These are phyloP conservation scores for Sugiyamaella neomexicana DNA, from an alignment of 1,139 yeast genomes.

Conservation along the genomic window DNA sequence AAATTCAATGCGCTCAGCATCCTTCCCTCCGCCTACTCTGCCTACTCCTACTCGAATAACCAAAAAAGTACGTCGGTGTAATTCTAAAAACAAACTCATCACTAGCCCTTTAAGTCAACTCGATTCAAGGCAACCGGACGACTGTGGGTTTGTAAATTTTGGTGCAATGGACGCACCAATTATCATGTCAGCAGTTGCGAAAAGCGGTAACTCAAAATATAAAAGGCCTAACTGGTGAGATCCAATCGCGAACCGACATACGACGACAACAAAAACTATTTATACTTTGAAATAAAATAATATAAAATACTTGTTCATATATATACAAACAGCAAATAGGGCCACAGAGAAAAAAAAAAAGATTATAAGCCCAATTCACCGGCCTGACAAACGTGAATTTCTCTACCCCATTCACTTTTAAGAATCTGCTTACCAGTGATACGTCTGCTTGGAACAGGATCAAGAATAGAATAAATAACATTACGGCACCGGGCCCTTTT, in stretches of 20 bases:
- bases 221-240: background rate
- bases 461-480: slow-evolving; percentile 86
- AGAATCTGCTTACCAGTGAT: slow-evolving; percentile 83
- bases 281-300: background rate
- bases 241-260: no score
- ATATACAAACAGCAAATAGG: background rate
- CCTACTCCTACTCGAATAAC: slow-evolving; percentile 3
- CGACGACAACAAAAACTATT: background rate
- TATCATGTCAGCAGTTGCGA: slow-evolving; percentile 32
- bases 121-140: slow-evolving; percentile 23
- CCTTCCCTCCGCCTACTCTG: background rate
- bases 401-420: slow-evolving; percentile 94
- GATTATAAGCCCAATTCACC: slow-evolving; percentile 43
- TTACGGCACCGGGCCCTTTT: slow-evolving; percentile 82
- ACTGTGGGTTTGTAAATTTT: slow-evolving; percentile 30
- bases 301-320: background rate
- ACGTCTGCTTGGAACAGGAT: slow-evolving; percentile 80
- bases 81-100: slow-evolving; percentile 2
- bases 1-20: slow-evolving; percentile 5
- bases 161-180: slow-evolving; percentile 28
- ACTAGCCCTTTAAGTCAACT: slow-evolving; percentile 13
- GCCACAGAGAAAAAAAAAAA: no score
- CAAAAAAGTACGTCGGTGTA: slow-evolving; percentile 2
- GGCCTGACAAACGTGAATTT: slow-evolving; percentile 72
- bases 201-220: slow-evolving; percentile 26